These are phyloP conservation scores for Thermoascus crustaceus DNA, from an alignment of 2,329 filamentous ascomycete genomes.

Conservation along the genomic window DNA sequence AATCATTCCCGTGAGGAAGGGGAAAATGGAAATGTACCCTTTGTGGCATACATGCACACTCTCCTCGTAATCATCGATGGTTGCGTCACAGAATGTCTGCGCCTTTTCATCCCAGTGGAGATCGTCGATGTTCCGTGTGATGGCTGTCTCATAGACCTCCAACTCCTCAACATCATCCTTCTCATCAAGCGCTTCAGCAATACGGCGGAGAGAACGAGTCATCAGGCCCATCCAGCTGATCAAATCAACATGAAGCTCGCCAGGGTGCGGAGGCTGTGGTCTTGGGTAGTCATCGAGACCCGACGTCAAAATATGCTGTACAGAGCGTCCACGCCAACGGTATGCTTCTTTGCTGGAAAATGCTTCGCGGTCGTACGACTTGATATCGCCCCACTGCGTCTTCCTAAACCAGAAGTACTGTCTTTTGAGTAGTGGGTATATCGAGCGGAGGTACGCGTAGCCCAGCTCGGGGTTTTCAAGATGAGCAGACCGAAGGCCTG, in stretches of 20 bases:
- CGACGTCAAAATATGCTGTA: constrained; percentile 80
- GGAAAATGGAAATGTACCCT: constrained; percentile 89
- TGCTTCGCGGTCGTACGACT: constrained; percentile 80
- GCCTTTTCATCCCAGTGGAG: constrained; percentile 82
- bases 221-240: constrained; percentile 98
- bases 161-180: constrained; percentile 69
- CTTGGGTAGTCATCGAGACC: constrained; percentile 95
- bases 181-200: constrained; percentile 67
- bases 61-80: constrained; percentile 92
- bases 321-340: constrained; percentile 85
- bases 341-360: constrained; percentile 89
- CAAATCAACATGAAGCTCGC: constrained; percentile 89
- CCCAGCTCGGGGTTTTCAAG: constrained; percentile 61
- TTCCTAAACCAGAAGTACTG: constrained; percentile 94
- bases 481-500: constrained; percentile 54
- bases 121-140: constrained; percentile 79
- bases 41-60: constrained; percentile 86
- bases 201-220: constrained; percentile 73
- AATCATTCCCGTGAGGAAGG: constrained; percentile 78
- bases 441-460: constrained; percentile 60
- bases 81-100: constrained; percentile 87
- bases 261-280: constrained; percentile 85
- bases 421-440: constrained; percentile 80
- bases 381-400: constrained; percentile 84
- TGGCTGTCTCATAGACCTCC: constrained; percentile 62